Base-by-base conservation (phyloP, 2,329 filamentous ascomycete genomes). In the Aspergillus aculeatus region DNA sequence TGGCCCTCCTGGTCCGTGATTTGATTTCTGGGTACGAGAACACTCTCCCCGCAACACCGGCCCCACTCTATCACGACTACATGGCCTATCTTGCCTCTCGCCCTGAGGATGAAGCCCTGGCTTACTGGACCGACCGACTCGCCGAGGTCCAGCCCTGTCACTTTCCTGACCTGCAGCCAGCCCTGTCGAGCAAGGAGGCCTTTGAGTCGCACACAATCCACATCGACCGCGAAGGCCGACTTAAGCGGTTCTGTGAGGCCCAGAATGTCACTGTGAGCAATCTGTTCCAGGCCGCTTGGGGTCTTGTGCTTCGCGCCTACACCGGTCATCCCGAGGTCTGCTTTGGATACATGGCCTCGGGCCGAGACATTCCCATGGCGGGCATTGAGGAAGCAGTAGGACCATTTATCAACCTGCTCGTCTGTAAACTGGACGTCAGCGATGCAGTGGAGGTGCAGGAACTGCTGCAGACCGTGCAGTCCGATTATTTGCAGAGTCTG, bases 331-430 rank as follows among this genome's bases (percentile, higher is more conserved):
- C 66, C 12, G 68, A 73, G 38, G 65, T 75, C 14, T 68, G 62
- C 10, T 76, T 75, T 59, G 73, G 71, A 6, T 68, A 69, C 47
- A 60, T 71, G 9, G 62, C 65, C 7, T 71, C 72, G 10, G 71
- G 72, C 19, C 61, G 73, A 55, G 77, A 81, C 59, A 67, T 75
- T 21, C 73, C 75, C 0, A 62, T 81, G 4, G 62, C 70, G 5
- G 71, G 69, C 4, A 72, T 81, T 12, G 67, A 77, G 47, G 69
- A 73, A 23, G 72, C 73, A 2, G 72, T 80, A 26, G 78, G 79
- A 21, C 59, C 63, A n/a, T 78, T 81, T 44, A 78, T 83, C 56
- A 82, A 80, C 49, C 81, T 83, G 75, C 73, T 83, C 2, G 75
- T 81, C n/a, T 81, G 76, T 55, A 76, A 76, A 2, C 66, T 81